Conservation (phyloP, 805 yeast genomes). For the Ogataea wickerhamii region DNA sequence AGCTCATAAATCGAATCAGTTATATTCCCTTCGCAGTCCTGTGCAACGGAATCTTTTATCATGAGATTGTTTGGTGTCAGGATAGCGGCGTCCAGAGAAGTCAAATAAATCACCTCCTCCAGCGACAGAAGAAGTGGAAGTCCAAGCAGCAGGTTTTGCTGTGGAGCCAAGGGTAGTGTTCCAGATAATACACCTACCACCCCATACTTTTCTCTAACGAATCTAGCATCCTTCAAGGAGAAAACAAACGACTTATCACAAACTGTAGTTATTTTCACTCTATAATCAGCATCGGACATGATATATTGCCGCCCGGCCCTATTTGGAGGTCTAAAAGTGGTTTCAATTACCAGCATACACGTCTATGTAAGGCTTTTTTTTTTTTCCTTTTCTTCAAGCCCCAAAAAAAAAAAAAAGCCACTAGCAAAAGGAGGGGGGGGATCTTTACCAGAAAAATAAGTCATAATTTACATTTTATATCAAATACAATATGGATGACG, state of each 20-base stretch:
- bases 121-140: slow-evolving; percentile 70
- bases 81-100: slow-evolving; percentile 27
- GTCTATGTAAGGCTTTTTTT: no score
- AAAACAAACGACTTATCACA: slow-evolving; percentile 54
- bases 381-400: no score
- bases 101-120: slow-evolving; percentile 72
- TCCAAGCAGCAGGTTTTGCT: slow-evolving; percentile 85
- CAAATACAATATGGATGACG: not conserved
- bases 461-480: slow-evolving; percentile 1
- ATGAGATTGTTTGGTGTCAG: not conserved
- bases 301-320: no score
- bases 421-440: no score
- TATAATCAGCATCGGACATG: no score
- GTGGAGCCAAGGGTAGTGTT: slow-evolving; percentile 85
- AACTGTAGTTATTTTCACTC: slow-evolving; percentile 38
- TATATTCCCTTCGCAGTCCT: not conserved
- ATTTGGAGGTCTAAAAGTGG: no score
- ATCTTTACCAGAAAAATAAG: no score
- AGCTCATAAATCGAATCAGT: not conserved
- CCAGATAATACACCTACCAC: slow-evolving; percentile 79
- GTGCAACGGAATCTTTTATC: not conserved
- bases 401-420: no score
- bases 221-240: slow-evolving; percentile 48
- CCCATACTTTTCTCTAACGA: slow-evolving; percentile 52
- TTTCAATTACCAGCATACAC: no score